phyloP scores from a whole-genome alignment of 169 alveolate genomes.

The Plasmodium sp. region DNA sequence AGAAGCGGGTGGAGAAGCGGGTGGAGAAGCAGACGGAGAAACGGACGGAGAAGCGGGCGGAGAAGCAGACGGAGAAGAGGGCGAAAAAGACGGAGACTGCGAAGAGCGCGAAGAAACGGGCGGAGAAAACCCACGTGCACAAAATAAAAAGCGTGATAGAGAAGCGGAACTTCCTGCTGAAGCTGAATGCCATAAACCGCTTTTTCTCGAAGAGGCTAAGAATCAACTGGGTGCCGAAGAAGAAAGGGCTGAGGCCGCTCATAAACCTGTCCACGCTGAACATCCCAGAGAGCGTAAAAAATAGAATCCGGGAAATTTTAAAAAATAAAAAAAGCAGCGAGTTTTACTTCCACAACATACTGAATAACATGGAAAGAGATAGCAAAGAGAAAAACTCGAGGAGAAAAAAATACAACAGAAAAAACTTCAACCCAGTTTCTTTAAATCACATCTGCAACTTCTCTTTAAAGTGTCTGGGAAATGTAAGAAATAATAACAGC shows the following conservation, averaged over 20 bases:
- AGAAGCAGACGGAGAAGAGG: too few species aligned
- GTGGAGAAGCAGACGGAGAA: too few species aligned
- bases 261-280: constrained; percentile 62
- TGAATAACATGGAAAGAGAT: constrained; percentile 60
- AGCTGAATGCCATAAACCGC: constrained; percentile 23
- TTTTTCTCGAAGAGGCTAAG: constrained; percentile 63
- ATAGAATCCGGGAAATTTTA: constrained; percentile 24
- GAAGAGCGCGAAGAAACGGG: background rate
- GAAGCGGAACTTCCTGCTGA: constrained; percentile 38
- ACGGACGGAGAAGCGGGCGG: background rate
- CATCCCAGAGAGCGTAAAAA: constrained; percentile 51
- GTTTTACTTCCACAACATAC: constrained; percentile 52
- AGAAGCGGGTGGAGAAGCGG: background rate
- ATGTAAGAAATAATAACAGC: constrained; percentile 37
- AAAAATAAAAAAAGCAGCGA: constrained; percentile 68
- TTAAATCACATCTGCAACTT: constrained; percentile 57
- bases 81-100: too few species aligned
- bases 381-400: constrained; percentile 10
- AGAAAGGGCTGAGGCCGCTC: constrained; percentile 65
- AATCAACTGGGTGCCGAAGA: constrained; percentile 73
- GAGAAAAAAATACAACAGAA: constrained; percentile 48
- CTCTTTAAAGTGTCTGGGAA: constrained; percentile 43
- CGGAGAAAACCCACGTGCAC: constrained; percentile 11
- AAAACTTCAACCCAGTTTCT: constrained; percentile 58
- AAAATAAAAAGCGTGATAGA: constrained; percentile 53